Base-by-base conservation (phyloP, 1,284 basidiomycete genomes). In the Paramarasmius palmivorus region DNA sequence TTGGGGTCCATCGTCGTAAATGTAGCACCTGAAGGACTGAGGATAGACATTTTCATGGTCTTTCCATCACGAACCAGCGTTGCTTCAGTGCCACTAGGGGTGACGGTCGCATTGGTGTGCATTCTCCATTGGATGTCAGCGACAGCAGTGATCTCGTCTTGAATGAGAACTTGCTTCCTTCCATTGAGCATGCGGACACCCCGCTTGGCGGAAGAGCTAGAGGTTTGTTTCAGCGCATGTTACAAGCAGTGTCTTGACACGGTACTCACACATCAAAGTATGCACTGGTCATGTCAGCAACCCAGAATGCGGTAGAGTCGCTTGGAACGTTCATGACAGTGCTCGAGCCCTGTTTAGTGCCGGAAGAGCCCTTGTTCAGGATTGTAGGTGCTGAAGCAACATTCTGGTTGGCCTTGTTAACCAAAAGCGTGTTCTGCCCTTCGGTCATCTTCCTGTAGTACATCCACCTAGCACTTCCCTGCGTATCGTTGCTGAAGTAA, bases 381-480 rank as follows among this genome's bases (percentile, higher is more conserved):
- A 78, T 74, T 20, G 75, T 79, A 0, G 95, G 93, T 12, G 80
- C 77, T 26, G 88, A 90, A 34, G 68, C 68, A 46, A 97, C 86
- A 57, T 87, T 78, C 74, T 99, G 95, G 75, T 99, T 98, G 44
- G 73, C 66, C 59, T 79, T 72, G 69, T 84, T 83, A 62, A 98
- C 81, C 51, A 95, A 64, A 58, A 99, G 80, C 2, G 93, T 95
- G 79, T 99, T 99, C 76, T 99, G 97, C 12, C 96, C 96, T 71
- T 95, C 92, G 1, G 95, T 98, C 69, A 87, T 84, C 81, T 96
- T 98, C 68, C 95, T 86, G 81, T 97, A 99, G 74, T 95, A 97
- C 58, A 81, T 63, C 95, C 95, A 98, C 58, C 95, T 82, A 17
- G 75, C 66, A 40, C 86, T 81, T 54, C 77, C 70, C 68, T 94